A percentile compares a stretch with the other conserved stretches of the same genome.
These are phyloP conservation scores for Castanopsis chinensis DNA, from an alignment of 306 rosid genomes.

Conservation along the genomic window DNA sequence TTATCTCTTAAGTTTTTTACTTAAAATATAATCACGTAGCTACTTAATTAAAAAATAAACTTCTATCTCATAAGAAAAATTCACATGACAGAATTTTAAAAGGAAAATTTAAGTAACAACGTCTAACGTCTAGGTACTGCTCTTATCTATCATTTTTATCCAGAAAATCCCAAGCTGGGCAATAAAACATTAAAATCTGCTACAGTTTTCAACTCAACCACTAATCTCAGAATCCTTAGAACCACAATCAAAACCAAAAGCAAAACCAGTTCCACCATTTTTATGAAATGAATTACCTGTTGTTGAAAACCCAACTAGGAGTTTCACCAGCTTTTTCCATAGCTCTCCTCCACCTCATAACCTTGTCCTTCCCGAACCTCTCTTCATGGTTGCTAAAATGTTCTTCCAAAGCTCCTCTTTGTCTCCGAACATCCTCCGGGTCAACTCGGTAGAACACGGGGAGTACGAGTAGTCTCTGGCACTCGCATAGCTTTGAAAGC, in stretches of 20 bases:
- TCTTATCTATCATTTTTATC: no score
- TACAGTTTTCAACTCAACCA: no score
- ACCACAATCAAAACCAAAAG: no score
- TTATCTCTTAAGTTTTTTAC: no score
- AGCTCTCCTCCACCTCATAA: slow-evolving; percentile 24
- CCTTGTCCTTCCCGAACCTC: background rate
- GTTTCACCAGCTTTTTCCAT: slow-evolving; percentile 10
- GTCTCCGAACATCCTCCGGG: slow-evolving; percentile 21
- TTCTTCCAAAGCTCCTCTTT: slow-evolving; percentile 8
- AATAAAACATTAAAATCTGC: no score
- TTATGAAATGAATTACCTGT: background rate
- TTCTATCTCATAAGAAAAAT: no score
- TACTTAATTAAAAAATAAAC: no score
- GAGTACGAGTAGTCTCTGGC: slow-evolving; percentile 15
- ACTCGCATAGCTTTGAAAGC: slow-evolving; percentile 23
- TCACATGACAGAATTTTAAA: accelerated
- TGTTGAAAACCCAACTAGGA: slow-evolving; percentile 5
- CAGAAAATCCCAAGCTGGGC: no score
- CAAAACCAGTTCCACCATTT: no score
- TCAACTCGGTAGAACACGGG: slow-evolving; percentile 39
- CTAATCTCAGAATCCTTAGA: no score
- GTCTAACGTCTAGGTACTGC: no score
- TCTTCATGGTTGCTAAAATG: background rate
- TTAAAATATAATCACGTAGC: no score
- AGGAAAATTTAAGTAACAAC: accelerated